Evolutionary conservation across 768 basidiomycete species (phyloP).

Genomic region (Agrocybe chaxingu): DNA sequence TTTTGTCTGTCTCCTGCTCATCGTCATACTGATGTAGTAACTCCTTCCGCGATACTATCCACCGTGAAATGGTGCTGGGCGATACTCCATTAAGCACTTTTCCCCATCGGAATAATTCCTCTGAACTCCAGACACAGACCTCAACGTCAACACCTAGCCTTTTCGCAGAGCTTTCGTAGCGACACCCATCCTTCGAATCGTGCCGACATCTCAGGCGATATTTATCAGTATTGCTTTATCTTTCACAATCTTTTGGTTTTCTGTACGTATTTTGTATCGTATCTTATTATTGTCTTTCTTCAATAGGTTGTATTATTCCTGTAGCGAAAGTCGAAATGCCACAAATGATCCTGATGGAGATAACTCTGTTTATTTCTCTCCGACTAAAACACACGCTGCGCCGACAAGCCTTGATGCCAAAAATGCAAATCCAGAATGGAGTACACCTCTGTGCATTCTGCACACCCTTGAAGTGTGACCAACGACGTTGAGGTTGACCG

Average conservation of each 20-base stretch:
- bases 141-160: no score
- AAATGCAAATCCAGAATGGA: no score
- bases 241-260: not conserved
- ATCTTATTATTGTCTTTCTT: conserved; percentile 17
- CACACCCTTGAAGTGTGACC: no score
- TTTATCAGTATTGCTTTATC: conserved; percentile 3
- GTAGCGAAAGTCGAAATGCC: conserved; percentile 2
- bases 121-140: no score
- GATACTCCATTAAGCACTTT: conserved; percentile 8
- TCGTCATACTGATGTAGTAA: conserved; percentile 9
- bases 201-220: not conserved
- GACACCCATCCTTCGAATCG: no score
- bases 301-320: conserved; percentile 20
- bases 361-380: no score
- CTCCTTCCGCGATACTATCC: conserved; percentile 2
- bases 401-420: no score
- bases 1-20: not conserved
- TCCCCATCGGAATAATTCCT: not conserved
- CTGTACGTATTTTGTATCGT: conserved; percentile 13
- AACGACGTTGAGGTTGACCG: no score
- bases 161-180: no score
- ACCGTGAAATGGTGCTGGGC: not conserved
- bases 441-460: no score
- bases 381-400: no score
- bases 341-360: no score